These are phyloP conservation scores for Boletus semigastroideus DNA, from an alignment of 1,284 basidiomycete species.

Conservation along the genomic window DNA sequence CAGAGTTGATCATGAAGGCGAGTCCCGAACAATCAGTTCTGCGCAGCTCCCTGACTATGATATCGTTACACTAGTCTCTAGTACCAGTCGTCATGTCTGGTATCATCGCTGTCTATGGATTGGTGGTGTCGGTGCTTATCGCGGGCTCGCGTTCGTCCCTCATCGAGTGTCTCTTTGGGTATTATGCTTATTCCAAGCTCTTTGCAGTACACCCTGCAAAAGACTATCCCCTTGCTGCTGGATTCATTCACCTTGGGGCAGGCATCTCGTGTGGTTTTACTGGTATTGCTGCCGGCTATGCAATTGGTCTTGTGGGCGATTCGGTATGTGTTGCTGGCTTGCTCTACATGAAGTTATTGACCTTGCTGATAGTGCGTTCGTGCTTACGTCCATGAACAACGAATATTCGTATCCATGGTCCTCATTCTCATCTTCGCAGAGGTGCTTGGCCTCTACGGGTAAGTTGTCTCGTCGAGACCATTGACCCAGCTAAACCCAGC, in stretches of 20 bases:
- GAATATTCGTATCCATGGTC: constrained; percentile 89
- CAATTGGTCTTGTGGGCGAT: constrained; percentile 96
- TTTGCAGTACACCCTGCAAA: constrained; percentile 59
- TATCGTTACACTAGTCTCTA: constrained; percentile 24
- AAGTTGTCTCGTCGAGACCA: constrained; percentile 23
- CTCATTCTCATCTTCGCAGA: constrained; percentile 94
- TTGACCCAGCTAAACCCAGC: background rate
- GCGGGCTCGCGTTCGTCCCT: constrained; percentile 53
- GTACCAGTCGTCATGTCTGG: constrained; percentile 67
- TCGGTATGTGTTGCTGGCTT: constrained; percentile 55
- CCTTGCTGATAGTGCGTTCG: constrained; percentile 55
- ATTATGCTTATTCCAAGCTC: constrained; percentile 10
- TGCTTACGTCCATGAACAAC: constrained; percentile 81
- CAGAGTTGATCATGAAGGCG: constrained; percentile 98
- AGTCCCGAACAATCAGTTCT: constrained; percentile 18
- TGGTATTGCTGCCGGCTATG: constrained; percentile 94
- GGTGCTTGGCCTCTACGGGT: constrained; percentile 89
- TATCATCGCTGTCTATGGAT: constrained; percentile 70
- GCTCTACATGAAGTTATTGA: constrained; percentile 4
- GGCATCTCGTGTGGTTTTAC: constrained; percentile 92
- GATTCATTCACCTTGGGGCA: constrained; percentile 94
- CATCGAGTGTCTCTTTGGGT: background rate
- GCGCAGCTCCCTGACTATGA: constrained; percentile 2
- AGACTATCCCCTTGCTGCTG: constrained; percentile 75
- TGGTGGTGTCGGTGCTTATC: constrained; percentile 72